Base-by-base conservation (phyloP, 768 basidiomycete species). In the Paxillus involutus region DNA sequence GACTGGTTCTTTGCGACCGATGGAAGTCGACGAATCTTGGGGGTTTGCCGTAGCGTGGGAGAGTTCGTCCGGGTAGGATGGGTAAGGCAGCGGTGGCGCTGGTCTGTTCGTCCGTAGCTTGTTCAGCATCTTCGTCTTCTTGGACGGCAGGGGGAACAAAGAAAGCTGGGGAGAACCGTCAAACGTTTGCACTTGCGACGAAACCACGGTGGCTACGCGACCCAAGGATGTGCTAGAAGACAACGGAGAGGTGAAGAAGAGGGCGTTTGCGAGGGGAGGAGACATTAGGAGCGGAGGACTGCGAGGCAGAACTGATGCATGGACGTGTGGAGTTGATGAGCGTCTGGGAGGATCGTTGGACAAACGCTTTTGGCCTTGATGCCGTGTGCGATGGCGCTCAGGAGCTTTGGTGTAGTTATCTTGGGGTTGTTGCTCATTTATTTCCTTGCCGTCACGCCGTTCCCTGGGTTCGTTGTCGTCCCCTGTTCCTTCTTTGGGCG, bases 211-310 rank as follows among this genome's bases (percentile, higher is more conserved):
- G 17, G 42, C 5, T 6, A 43, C 41, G 19, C 42, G 44, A 9
- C 53, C 44, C 9, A 71, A 53, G 14, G 69, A 65, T 6, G 29
- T 21, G 4, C 55, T 58, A 26, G 59, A 58, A 13, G 61, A 59
- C 29, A 51, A 13, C 1, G 64, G 30, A 4, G 50, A 64, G 1
- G 77, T 76, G 58, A 88, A 87, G 60, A 80, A 83, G 29, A 88
- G 73, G 26, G 76, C 73, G 26, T 73, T 78, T 51, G 84, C 79
- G 51, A 88, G 72, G 1, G 80, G 77, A 1, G 82, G 80, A 11
- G 80, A 85, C 66, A 73, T 81, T 35, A 88, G 67, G 54, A 75
- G 75, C 2, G 82, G 75, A 0, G 86, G 86, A 56, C 83, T 84
- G 24, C 72, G 72, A 0, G 83, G 82, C 3, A 88, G 73, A 19